Evolutionary conservation across 768 basidiomycete genomes (phyloP).

Genomic region (Mycena filopes): DNA sequence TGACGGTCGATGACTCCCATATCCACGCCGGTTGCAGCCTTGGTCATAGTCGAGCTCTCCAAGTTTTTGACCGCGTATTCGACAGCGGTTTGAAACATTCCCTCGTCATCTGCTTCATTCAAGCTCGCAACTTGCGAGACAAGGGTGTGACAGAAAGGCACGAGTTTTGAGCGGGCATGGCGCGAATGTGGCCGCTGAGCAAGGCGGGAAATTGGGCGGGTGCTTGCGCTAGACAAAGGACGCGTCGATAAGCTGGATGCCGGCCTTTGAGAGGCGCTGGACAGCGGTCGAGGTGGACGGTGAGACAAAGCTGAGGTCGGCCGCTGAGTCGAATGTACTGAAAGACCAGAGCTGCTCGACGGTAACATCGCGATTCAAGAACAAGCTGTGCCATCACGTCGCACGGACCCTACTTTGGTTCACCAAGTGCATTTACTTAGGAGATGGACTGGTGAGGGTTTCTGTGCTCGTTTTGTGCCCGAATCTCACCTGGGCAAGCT

Average conservation of each 20-base stretch:
- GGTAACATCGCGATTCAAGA: slow-evolving; percentile 30
- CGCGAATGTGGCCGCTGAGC: slow-evolving; percentile 60
- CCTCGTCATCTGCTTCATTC: slow-evolving; percentile 53
- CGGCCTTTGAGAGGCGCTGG: slow-evolving; percentile 60
- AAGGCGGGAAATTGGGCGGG: slow-evolving; percentile 54
- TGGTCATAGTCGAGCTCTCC: slow-evolving; percentile 63
- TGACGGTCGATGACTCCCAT: slow-evolving; percentile 65
- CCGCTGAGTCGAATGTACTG: slow-evolving; percentile 15
- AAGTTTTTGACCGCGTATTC: slow-evolving; percentile 69
- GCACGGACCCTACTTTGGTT: no score
- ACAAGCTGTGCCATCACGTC: no score
- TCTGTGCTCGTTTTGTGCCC: background rate
- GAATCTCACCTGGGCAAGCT: slow-evolving; percentile 49
- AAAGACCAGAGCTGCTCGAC: slow-evolving; percentile 32
- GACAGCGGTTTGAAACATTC: slow-evolving; percentile 56
- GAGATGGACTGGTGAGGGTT: slow-evolving; percentile 64
- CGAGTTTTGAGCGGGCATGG: slow-evolving; percentile 64
- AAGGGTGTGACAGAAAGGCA: slow-evolving; percentile 65
- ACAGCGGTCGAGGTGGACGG: slow-evolving; percentile 48
- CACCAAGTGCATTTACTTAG: background rate
- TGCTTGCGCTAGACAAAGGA: slow-evolving; percentile 49
- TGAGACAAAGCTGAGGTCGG: slow-evolving; percentile 34
- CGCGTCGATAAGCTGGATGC: slow-evolving; percentile 53
- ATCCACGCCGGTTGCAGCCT: slow-evolving; percentile 67
- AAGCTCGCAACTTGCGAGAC: slow-evolving; percentile 65